Evolutionary conservation across 2,329 filamentous ascomycete species (phyloP).

Genomic region (Penicillium sp.): DNA sequence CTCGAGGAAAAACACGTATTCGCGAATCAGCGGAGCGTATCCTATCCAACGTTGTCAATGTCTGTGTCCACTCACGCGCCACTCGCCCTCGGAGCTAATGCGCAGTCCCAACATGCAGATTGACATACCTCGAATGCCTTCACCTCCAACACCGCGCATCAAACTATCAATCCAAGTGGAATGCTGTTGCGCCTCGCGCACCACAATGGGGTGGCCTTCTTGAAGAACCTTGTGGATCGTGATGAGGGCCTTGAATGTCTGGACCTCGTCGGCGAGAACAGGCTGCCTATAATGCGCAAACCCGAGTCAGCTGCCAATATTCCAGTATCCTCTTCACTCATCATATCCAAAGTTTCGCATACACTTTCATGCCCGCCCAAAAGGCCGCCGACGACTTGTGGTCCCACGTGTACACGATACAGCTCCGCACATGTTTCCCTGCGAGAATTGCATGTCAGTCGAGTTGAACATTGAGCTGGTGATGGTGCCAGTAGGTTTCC

Average conservation of each 20-base stretch:
- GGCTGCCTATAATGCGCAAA: constrained; percentile 61
- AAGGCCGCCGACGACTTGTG: constrained; percentile 93
- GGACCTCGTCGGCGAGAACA: constrained; percentile 95
- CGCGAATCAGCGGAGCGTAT: constrained; percentile 86
- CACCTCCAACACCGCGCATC: constrained; percentile 73
- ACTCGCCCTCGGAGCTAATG: not conserved
- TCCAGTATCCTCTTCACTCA: not conserved
- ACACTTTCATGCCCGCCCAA: constrained; percentile 99
- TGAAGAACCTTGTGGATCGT: constrained; percentile 97
- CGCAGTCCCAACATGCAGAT: constrained; percentile 1
- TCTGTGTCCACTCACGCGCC: constrained; percentile 1
- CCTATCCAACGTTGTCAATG: constrained; percentile 39
- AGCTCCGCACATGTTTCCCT: constrained; percentile 93
- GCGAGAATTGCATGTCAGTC: constrained; percentile 11
- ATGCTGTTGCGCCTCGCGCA: constrained; percentile 85
- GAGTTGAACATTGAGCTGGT: not conserved
- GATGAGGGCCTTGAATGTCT: constrained; percentile 97
- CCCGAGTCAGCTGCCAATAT: constrained; percentile 8
- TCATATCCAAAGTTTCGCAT: constrained; percentile 19
- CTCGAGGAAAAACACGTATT: constrained; percentile 94
- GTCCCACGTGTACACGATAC: constrained; percentile 99
- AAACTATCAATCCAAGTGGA: constrained; percentile 88
- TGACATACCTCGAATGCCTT: constrained; percentile 67
- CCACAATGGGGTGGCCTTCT: constrained; percentile 82
- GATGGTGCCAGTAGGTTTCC: not conserved